Percentiles rank a stretch among this genome's conserved stretches.
phyloP scores from a whole-genome alignment of 2,329 filamentous ascomycete genomes.

The Chaetomium globosum region DNA sequence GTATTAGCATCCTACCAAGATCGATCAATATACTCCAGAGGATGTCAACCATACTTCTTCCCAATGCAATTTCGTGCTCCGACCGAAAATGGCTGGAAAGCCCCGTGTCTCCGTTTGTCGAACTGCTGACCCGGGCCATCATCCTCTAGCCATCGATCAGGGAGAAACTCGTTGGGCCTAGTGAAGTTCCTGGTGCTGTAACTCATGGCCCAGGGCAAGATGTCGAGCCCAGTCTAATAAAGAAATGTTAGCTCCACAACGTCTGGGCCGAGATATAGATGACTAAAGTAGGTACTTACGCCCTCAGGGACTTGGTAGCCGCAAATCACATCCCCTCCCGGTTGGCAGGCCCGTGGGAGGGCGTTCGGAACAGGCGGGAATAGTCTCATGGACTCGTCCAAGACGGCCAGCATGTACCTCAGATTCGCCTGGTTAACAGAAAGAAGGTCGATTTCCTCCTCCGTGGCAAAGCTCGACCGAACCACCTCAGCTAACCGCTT shows the following conservation, averaged over 20 bases:
- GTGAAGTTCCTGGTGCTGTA: conserved; percentile 48
- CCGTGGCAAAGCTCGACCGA: conserved; percentile 42
- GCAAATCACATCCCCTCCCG: conserved; percentile 40
- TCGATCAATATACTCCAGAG: too few species aligned
- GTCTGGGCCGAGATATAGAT: not conserved
- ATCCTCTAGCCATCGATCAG: conserved; percentile 49
- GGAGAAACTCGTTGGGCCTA: conserved; percentile 49
- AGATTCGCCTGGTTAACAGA: conserved; percentile 33
- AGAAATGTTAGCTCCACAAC: not conserved
- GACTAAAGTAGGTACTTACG: conserved; percentile 37
- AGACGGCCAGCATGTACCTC: conserved; percentile 40
- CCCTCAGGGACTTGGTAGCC: conserved; percentile 40
- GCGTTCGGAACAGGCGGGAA: conserved; percentile 37
- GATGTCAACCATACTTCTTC: conserved; percentile 45
- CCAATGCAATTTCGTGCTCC: conserved; percentile 54
- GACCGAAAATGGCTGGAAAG: conserved; percentile 49
- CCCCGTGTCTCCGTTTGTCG: conserved; percentile 44
- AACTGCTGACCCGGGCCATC: conserved; percentile 39
- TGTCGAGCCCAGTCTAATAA: conserved; percentile 48
- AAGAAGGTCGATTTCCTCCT: conserved; percentile 39
- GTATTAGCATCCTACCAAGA: conserved; percentile 5
- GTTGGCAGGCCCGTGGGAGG: conserved; percentile 33
- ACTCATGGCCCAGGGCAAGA: conserved; percentile 49
- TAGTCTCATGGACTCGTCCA: conserved; percentile 41
- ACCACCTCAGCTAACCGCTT: conserved; percentile 47